Evolutionary conservation across 106 monocot species (phyloP).

Genomic region (Narthecium ossifragum): DNA sequence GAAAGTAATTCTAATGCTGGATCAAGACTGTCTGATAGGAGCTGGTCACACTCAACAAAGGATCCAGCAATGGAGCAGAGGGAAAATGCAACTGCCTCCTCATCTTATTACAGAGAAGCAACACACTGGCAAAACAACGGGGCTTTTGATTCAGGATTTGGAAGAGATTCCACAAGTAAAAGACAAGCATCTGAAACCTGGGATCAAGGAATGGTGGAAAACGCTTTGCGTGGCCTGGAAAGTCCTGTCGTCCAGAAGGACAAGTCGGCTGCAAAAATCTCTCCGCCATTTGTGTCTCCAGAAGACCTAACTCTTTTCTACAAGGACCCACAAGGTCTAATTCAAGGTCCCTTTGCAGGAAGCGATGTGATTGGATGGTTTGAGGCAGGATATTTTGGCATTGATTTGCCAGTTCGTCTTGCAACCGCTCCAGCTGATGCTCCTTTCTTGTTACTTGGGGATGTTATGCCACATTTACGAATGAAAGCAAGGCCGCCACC

Average conservation of each 20-base stretch:
- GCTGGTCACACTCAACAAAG: constrained; percentile 18
- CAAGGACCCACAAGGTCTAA: constrained; percentile 93
- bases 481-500: constrained; percentile 81
- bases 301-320: constrained; percentile 71
- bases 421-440: constrained; percentile 51
- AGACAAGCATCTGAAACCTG: constrained; percentile 27
- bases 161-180: constrained; percentile 15
- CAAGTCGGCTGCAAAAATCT: constrained; percentile 23
- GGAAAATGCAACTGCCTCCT: constrained; percentile 6
- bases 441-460: constrained; percentile 79
- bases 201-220: constrained; percentile 19
- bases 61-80: constrained; percentile 24
- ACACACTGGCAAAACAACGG: constrained; percentile 16
- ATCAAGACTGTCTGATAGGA: constrained; percentile 15
- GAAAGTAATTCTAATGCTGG: constrained; percentile 17
- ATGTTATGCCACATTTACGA: constrained; percentile 91
- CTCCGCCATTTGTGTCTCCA: constrained; percentile 40
- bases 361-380: constrained; percentile 89
- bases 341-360: constrained; percentile 98
- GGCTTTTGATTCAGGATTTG: constrained; percentile 20
- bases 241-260: constrained; percentile 23
- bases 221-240: constrained; percentile 8
- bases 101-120: constrained; percentile 26
- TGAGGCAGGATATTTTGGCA: constrained; percentile 95
- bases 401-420: constrained; percentile 81